Base-by-base conservation (phyloP, 164 flowering plant genomes). In the Sedum album region DNA sequence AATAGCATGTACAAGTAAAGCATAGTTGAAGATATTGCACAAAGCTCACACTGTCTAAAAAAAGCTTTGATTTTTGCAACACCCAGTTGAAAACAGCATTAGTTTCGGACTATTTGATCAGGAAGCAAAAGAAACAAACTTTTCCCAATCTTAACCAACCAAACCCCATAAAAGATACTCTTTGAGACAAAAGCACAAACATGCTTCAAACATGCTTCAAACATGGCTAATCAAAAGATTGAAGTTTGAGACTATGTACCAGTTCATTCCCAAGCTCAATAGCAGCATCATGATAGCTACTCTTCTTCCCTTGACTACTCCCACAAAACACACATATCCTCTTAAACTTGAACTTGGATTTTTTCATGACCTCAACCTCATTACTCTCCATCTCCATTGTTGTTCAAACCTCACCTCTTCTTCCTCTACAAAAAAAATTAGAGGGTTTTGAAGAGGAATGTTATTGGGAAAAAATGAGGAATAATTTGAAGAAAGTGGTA, bases 321-420 rank as follows among this genome's bases (percentile, higher is more conserved):
- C 98, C 98, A 81, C 98, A 93, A 68, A 93, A 93, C 23, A 93
- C 98, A 79, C 98, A 93, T 74, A 93, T 88, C 77, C 89, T 89
- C 72, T 74, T 83, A 76, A 93, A 93, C 76, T 76, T 93, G 17
- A 94, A 91, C 48, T 44, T 44, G 46, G 38, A 35, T 7, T 63
- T 70, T 64, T 48, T 79, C 78, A 74, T 57, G 33, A 57, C 18
- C 62, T 26, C 73, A 66, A 82, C 88, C 6, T 26, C 72, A 60
- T 84, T 89, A 80, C 73, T 80, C 64, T 41, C 36, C 17, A 6
- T 10, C 62, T 28, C 62, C 62, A 57, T 26, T n/a, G 38, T 44
- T 44, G 48, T 18, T 13, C 48, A 35, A 35, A 35, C 38, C 38
- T 3, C 48, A 66, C 64, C 68, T 39, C 36, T n/a, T 72, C 23